Evolutionary conservation across 2,329 filamentous ascomycete species (phyloP).

Genomic region (Penicillium sp.): DNA sequence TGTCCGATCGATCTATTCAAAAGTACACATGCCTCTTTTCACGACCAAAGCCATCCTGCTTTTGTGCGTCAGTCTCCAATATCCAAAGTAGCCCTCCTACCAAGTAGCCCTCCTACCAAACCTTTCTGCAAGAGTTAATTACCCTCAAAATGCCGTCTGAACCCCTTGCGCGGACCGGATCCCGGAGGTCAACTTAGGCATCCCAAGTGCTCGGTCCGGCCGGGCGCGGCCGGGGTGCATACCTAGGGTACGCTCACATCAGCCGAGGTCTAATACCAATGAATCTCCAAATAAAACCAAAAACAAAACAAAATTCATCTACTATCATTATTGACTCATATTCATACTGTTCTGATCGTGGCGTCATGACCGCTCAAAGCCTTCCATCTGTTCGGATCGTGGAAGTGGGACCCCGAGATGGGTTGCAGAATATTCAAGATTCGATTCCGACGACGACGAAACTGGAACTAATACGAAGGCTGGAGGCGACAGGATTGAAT

Average conservation of each 20-base stretch:
- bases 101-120: neutral
- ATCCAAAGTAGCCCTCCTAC: neutral
- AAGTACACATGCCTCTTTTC: neutral
- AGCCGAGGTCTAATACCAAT: neutral
- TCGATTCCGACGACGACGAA: conserved; percentile 70
- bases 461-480: conserved; percentile 68
- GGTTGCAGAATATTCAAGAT: conserved; percentile 80
- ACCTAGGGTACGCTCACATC: neutral
- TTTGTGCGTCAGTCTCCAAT: neutral
- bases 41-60: neutral
- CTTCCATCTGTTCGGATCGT: conserved; percentile 56
- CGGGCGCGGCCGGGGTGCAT: neutral
- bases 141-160: neutral
- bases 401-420: conserved; percentile 81
- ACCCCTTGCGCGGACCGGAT: neutral
- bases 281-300: neutral
- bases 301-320: neutral
- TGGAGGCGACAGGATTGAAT: conserved; percentile 66
- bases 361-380: neutral
- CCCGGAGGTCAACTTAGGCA: neutral
- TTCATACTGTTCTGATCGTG: neutral
- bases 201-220: neutral
- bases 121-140: no score
- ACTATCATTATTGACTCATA: neutral
- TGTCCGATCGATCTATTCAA: neutral